A percentile compares a stretch with the other conserved stretches of the same genome.
phyloP scores from a whole-genome alignment of 2,329 filamentous ascomycete genomes.

The Scedosporium boydii region DNA sequence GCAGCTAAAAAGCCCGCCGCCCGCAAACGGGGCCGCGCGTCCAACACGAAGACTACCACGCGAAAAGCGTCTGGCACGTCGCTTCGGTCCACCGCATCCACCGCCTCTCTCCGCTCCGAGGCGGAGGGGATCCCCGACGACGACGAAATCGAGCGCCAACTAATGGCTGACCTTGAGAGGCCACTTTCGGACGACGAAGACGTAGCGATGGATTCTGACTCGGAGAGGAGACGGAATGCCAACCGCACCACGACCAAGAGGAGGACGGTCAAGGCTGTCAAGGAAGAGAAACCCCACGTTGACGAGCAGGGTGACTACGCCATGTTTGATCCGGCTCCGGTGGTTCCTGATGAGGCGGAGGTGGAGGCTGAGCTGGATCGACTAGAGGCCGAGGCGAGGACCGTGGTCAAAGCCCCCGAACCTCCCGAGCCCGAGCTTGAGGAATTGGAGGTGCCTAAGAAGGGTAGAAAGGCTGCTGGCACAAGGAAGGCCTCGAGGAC shows the following conservation, averaged over 20 bases:
- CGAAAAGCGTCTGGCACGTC: slow-evolving; percentile 37
- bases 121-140: slow-evolving; percentile 43
- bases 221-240: slow-evolving; percentile 20
- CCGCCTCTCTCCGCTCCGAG: slow-evolving; percentile 26
- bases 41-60: slow-evolving; percentile 18
- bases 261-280: slow-evolving; percentile 14
- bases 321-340: slow-evolving; percentile 42
- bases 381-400: slow-evolving; percentile 39
- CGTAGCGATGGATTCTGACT: slow-evolving; percentile 34
- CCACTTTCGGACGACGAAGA: slow-evolving; percentile 45
- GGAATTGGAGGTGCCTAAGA: slow-evolving; percentile 39
- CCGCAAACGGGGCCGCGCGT: slow-evolving; percentile 34
- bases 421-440: slow-evolving; percentile 18
- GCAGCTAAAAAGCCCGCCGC: slow-evolving; percentile 18
- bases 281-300: slow-evolving; percentile 15
- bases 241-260: background rate
- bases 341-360: slow-evolving; percentile 33
- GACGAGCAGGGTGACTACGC: slow-evolving; percentile 30
- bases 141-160: slow-evolving; percentile 55
- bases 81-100: slow-evolving; percentile 41
- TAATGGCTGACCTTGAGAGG: slow-evolving; percentile 55
- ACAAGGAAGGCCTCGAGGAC: slow-evolving; percentile 43
- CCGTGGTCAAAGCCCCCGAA: slow-evolving; percentile 17
- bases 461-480: slow-evolving; percentile 36
- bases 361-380: slow-evolving; percentile 42